A percentile compares a stretch with the other conserved stretches of the same genome.
Conservation (phyloP, 192 early-diverging fungal genomes). For the Mortierella antarctica region DNA sequence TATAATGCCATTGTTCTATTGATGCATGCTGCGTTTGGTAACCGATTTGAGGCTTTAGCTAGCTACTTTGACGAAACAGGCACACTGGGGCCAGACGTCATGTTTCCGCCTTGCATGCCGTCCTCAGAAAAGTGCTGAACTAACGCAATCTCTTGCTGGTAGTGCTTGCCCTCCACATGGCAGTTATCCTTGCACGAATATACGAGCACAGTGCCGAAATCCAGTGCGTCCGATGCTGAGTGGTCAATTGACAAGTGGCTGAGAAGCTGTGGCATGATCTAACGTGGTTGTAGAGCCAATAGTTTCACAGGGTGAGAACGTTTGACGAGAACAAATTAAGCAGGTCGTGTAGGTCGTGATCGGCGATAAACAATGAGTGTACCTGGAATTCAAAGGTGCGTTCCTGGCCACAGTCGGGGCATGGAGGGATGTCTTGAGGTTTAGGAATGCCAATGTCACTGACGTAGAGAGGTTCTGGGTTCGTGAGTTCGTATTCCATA, state of each 20-base stretch:
- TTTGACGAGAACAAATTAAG: neutral
- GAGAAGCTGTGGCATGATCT: constrained; percentile 91
- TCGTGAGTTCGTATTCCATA: constrained; percentile 65
- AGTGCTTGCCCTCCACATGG: constrained; percentile 61
- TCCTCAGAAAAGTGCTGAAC: constrained; percentile 88
- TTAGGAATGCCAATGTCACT: constrained; percentile 74
- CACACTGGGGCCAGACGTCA: constrained; percentile 24
- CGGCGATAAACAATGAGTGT: neutral
- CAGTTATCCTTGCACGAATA: constrained; percentile 91
- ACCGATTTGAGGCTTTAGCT: too few species aligned
- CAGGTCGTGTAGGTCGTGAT: neutral
- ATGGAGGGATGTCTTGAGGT: constrained; percentile 66
- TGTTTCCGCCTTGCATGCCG: constrained; percentile 68
- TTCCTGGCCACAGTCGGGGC: constrained; percentile 75
- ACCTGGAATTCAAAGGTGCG: constrained; percentile 94
- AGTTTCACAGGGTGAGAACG: neutral
- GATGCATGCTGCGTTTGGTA: too few species aligned
- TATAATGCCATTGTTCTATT: too few species aligned
- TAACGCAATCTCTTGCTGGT: constrained; percentile 74
- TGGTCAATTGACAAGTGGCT: constrained; percentile 82
- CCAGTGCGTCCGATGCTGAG: constrained; percentile 73
- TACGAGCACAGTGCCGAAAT: constrained; percentile 92
- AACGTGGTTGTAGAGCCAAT: neutral
- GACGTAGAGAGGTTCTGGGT: constrained; percentile 81
- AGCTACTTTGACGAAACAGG: constrained; percentile 39